These are phyloP conservation scores for Ogataea henricii DNA, from an alignment of 805 yeast genomes.

Conservation along the genomic window DNA sequence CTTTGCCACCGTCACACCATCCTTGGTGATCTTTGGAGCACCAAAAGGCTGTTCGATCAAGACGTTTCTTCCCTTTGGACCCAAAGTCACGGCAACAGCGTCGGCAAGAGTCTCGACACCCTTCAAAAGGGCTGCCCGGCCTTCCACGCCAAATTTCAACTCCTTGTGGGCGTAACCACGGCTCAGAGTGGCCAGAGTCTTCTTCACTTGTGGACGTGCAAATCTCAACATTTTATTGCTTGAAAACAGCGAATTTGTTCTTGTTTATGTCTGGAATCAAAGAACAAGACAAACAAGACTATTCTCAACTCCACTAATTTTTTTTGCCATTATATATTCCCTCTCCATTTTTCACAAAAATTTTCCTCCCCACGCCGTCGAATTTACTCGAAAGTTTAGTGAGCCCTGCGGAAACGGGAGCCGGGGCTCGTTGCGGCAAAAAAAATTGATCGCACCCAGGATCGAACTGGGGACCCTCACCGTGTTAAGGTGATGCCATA, in stretches of 20 bases:
- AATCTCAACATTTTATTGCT: slow-evolving; percentile 46
- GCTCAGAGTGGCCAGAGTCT: slow-evolving; percentile 42
- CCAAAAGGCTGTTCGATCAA: slow-evolving; percentile 96
- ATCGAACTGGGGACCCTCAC: slow-evolving; percentile 99
- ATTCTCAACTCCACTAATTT: neutral
- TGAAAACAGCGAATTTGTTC: neutral
- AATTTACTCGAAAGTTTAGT: slow-evolving; percentile 12
- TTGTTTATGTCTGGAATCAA: slow-evolving; percentile 3
- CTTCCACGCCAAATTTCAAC: slow-evolving; percentile 94
- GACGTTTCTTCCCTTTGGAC: slow-evolving; percentile 98
- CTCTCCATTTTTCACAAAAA: slow-evolving; percentile 6
- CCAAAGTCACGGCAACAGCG: slow-evolving; percentile 94
- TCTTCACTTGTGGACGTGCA: slow-evolving; percentile 45
- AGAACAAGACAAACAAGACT: neutral
- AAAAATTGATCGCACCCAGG: slow-evolving; percentile 94
- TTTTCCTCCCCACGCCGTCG: slow-evolving; percentile 11
- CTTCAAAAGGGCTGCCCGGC: slow-evolving; percentile 88
- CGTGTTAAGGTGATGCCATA: slow-evolving; percentile 99
- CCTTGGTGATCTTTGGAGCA: slow-evolving; percentile 97
- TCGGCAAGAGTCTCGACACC: slow-evolving; percentile 96
- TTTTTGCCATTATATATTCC: slow-evolving; percentile 6
- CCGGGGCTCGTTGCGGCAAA: neutral
- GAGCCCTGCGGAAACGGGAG: slow-evolving; percentile 9
- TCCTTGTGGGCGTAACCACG: slow-evolving; percentile 79
- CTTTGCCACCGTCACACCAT: slow-evolving; percentile 96